These are phyloP conservation scores for Tetrahymena borealis DNA, from an alignment of 73 alveolate species.

Conservation along the genomic window DNA sequence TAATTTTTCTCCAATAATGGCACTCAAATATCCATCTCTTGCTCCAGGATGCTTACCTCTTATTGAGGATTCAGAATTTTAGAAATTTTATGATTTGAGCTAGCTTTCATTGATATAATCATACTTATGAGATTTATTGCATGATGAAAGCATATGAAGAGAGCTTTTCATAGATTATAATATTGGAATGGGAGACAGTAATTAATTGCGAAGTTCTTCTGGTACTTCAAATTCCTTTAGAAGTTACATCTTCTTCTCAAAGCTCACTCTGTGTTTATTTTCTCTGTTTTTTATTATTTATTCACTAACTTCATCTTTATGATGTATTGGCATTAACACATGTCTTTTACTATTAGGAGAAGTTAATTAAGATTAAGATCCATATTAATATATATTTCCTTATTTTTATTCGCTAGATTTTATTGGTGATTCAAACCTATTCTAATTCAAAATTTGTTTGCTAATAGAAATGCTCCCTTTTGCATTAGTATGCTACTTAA, in stretches of 20 bases:
- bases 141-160: not conserved
- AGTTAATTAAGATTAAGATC: not conserved
- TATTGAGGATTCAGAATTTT: not conserved
- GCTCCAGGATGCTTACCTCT: slow-evolving; percentile 46
- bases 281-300: not conserved
- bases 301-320: not conserved
- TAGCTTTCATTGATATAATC: not conserved
- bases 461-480: not conserved
- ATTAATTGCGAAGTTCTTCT: not conserved
- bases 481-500: not conserved
- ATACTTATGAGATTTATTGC: not conserved
- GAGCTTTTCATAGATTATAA: not conserved
- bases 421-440: not conserved
- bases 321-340: not conserved
- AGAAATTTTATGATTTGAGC: not conserved
- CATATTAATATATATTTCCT: not conserved
- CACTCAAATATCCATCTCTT: slow-evolving; percentile 63
- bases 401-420: not conserved
- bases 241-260: not conserved
- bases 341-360: not conserved
- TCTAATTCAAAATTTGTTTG: not conserved
- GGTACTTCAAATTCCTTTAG: not conserved
- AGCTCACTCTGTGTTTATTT: not conserved
- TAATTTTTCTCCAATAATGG: slow-evolving; percentile 34
- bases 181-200: not conserved